A percentile compares a stretch with the other conserved stretches of the same genome.
These are phyloP conservation scores for Ceratocystis lukuohia DNA, from an alignment of 2,329 filamentous ascomycete genomes.

Conservation along the genomic window DNA sequence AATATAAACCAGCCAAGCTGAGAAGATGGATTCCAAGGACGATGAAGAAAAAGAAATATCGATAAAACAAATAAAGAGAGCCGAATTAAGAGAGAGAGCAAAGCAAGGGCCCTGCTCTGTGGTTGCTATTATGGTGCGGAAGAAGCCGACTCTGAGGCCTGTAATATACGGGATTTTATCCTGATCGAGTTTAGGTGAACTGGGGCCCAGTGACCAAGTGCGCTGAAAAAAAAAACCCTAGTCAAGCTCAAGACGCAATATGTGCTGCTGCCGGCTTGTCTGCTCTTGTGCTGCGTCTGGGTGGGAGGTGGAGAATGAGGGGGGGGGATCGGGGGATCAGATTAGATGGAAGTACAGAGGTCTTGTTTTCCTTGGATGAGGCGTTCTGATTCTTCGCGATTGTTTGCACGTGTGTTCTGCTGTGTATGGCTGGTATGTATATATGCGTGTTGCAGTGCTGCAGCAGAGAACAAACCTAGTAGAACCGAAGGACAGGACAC, in stretches of 20 bases:
- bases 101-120: neutral
- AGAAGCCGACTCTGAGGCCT: constrained; percentile 1
- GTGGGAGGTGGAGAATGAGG: too few species aligned
- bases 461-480: too few species aligned
- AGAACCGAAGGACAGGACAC: too few species aligned
- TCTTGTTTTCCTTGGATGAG: too few species aligned
- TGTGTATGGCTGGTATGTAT: too few species aligned
- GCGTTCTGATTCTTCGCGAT: too few species aligned
- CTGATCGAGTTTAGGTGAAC: constrained; percentile 10
- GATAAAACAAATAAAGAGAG: constrained; percentile 1
- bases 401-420: too few species aligned
- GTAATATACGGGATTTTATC: constrained; percentile 7
- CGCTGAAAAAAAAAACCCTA: constrained; percentile 11
- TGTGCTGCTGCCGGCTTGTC: neutral
- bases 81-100: neutral
- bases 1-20: neutral
- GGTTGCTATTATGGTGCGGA: neutral
- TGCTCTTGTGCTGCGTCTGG: too few species aligned
- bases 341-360: too few species aligned
- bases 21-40: neutral
- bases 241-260: constrained; percentile 13
- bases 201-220: constrained; percentile 14
- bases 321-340: too few species aligned
- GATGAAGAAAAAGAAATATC: neutral
- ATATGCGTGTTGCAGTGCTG: too few species aligned